Percentiles rank a stretch among this genome's conserved stretches.
Conservation (phyloP, 148 eudicot genomes). For the Talinum fruticosum region DNA sequence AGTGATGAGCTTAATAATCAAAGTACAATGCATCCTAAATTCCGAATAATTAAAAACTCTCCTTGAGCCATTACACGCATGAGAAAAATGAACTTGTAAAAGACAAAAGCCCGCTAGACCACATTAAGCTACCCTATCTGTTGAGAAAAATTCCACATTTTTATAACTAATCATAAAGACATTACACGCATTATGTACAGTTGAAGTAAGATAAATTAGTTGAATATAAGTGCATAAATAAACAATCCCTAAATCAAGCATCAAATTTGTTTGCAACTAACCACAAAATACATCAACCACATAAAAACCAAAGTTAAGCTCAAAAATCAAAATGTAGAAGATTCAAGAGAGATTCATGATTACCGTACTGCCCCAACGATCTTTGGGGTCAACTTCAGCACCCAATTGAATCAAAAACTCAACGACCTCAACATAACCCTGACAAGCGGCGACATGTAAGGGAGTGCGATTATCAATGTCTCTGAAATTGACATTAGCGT, state of each 20-base stretch:
- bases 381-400: slow-evolving; percentile 70
- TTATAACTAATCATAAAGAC: background rate
- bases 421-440: slow-evolving; percentile 64
- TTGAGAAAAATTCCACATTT: background rate
- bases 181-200: background rate
- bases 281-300: background rate
- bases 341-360: background rate
- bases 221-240: no score
- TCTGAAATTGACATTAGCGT: slow-evolving; percentile 57
- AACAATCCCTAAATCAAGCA: background rate
- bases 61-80: background rate
- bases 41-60: no score
- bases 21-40: no score
- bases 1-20: no score
- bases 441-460: slow-evolving; percentile 83
- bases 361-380: slow-evolving; percentile 99
- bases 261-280: no score
- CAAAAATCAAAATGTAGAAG: background rate
- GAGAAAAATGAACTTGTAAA: background rate
- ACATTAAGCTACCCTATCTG: background rate
- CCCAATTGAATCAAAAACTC: slow-evolving; percentile 49
- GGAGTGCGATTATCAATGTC: slow-evolving; percentile 85
- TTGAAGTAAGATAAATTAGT: background rate
- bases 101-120: background rate
- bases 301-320: background rate